phyloP scores from a whole-genome alignment of 116 monocot genomes.

The Posidonia oceanica region DNA sequence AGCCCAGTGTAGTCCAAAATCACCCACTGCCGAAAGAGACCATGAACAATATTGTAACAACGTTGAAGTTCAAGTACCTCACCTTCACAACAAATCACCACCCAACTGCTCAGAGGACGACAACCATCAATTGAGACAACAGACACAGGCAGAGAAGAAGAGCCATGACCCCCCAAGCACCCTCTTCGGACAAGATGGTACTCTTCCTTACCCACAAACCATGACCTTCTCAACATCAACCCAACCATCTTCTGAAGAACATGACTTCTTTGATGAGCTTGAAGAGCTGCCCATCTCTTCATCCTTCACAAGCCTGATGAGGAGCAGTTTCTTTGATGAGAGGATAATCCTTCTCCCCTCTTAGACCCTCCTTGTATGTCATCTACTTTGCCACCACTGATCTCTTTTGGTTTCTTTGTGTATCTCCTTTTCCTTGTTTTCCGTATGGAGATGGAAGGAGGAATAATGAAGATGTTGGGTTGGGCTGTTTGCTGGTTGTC shows the following conservation, averaged over 20 bases:
- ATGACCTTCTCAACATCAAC: background rate
- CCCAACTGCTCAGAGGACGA: background rate
- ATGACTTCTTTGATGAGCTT: slow-evolving; percentile 62
- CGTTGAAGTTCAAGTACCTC: background rate
- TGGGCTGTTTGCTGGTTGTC: too few species aligned
- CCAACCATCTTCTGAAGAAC: slow-evolving; percentile 11
- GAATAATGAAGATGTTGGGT: background rate
- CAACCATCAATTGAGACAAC: too few species aligned
- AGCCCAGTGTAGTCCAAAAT: background rate
- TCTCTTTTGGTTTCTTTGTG: background rate
- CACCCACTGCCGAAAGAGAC: background rate
- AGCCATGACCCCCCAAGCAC: background rate
- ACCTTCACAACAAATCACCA: background rate
- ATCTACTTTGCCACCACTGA: background rate
- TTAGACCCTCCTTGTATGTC: background rate
- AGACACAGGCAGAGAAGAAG: background rate
- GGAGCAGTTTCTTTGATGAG: slow-evolving; percentile 37
- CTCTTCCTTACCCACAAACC: background rate
- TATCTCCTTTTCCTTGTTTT: background rate
- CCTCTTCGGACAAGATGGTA: background rate
- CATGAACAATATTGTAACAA: background rate
- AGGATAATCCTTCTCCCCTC: slow-evolving; percentile 15
- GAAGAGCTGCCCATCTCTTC: slow-evolving; percentile 45
- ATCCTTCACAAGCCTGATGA: slow-evolving; percentile 21
- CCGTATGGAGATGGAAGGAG: background rate